Evolutionary conservation across 2,329 filamentous ascomycete species (phyloP).

Genomic region (Cladosporium austrohemisphaericum): DNA sequence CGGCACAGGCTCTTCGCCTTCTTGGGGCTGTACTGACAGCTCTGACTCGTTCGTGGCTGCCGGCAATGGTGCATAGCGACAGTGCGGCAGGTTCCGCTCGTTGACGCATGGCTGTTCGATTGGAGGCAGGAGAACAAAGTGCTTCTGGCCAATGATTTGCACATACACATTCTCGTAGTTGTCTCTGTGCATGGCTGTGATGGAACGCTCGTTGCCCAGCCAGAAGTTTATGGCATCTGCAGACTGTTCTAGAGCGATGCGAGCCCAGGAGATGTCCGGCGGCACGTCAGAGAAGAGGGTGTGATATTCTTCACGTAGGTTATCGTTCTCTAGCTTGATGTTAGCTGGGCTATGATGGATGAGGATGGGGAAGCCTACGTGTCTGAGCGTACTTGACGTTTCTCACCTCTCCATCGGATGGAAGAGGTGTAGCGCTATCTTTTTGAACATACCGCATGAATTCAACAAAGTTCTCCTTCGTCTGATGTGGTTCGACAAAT

Average conservation of each 20-base stretch:
- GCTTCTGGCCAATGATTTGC: constrained; percentile 68
- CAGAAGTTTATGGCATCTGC: constrained; percentile 80
- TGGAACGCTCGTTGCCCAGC: constrained; percentile 69
- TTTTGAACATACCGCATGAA: constrained; percentile 60
- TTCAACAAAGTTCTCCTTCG: constrained; percentile 56
- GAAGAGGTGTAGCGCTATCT: constrained; percentile 33
- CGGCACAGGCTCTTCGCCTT: constrained; percentile 51
- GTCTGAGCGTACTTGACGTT: constrained; percentile 69
- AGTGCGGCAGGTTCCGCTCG: constrained; percentile 56
- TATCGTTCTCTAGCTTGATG: constrained; percentile 65
- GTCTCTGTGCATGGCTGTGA: constrained; percentile 74
- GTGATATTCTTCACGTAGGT: constrained; percentile 69
- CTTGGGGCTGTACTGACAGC: constrained; percentile 33
- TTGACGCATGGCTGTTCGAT: constrained; percentile 65
- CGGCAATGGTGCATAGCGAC: constrained; percentile 52
- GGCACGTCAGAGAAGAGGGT: constrained; percentile 62
- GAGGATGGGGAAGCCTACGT: constrained; percentile 47
- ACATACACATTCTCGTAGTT: constrained; percentile 85
- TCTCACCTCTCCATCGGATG: background rate
- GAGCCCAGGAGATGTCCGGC: constrained; percentile 64
- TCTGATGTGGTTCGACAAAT: constrained; percentile 71
- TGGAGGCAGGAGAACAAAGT: constrained; percentile 72
- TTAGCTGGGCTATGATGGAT: background rate
- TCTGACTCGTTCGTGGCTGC: constrained; percentile 22
- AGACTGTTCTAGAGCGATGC: constrained; percentile 62